Evolutionary conservation across 176 grass and related monocot genomes (phyloP).

Genomic region (Tillandsia fasciculata): DNA sequence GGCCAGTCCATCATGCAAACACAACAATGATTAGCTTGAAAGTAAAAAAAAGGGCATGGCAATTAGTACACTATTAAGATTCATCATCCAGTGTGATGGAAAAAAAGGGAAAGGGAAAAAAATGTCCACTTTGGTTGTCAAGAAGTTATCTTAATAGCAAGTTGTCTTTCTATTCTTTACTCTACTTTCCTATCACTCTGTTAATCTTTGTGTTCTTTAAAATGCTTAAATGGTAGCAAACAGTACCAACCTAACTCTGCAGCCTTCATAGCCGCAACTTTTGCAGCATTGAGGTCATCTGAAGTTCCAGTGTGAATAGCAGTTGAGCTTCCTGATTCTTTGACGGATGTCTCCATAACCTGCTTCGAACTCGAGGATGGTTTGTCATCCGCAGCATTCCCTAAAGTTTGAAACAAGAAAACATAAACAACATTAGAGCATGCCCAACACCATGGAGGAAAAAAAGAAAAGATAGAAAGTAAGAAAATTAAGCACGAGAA

Average conservation of each 20-base stretch:
- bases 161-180: no score
- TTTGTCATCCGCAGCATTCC: conserved; percentile 28
- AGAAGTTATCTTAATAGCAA: no score
- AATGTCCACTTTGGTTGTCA: no score
- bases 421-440: background rate
- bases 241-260: conserved; percentile 60
- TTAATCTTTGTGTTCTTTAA: no score
- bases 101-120: conserved; percentile 3
- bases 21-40: conserved; percentile 2
- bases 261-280: conserved; percentile 85
- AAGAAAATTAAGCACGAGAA: conserved; percentile 14
- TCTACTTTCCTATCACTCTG: no score
- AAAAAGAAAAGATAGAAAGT: background rate
- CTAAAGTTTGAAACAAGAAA: conserved; percentile 1
- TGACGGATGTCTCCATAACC: conserved; percentile 17
- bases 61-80: background rate
- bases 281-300: conserved; percentile 62
- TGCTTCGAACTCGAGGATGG: conserved; percentile 16
- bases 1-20: conserved; percentile 1
- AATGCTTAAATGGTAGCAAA: background rate
- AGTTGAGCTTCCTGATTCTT: conserved; percentile 12
- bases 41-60: conserved; percentile 1
- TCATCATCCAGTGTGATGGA: background rate
- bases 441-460: background rate
- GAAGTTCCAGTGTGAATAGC: conserved; percentile 17